Conservation (phyloP, 805 yeast genomes). For the Grigorovia transvaalensis region DNA sequence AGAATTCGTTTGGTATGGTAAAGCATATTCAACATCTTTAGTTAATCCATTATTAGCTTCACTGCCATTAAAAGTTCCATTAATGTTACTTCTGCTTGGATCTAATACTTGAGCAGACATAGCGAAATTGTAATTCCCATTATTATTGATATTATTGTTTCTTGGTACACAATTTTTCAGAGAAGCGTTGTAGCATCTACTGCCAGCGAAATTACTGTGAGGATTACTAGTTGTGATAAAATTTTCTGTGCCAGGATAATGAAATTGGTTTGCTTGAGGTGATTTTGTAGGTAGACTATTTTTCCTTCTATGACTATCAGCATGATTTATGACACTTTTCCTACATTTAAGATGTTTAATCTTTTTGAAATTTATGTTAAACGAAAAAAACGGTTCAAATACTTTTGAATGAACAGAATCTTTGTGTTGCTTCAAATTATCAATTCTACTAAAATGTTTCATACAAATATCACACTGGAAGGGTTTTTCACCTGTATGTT, state of each 20-base stretch:
- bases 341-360: not conserved
- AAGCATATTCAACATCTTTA: too few relatives aligned
- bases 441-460: constrained; percentile 71
- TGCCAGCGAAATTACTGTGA: too few relatives aligned
- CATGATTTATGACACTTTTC: not conserved
- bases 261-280: not conserved
- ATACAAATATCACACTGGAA: constrained; percentile 77
- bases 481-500: constrained; percentile 92
- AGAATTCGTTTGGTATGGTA: too few relatives aligned
- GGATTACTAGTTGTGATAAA: too few relatives aligned
- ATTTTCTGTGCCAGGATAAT: not conserved
- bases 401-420: constrained; percentile 61
- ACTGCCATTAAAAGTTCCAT: too few relatives aligned
- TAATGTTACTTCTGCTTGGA: too few relatives aligned
- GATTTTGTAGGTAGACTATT: not conserved
- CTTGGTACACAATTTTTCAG: too few relatives aligned
- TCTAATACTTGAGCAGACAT: too few relatives aligned
- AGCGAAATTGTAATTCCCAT: too few relatives aligned
- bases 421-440: constrained; percentile 82
- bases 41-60: too few relatives aligned
- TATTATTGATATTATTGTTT: too few relatives aligned
- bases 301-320: not conserved
- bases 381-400: not conserved
- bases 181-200: too few relatives aligned
- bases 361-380: not conserved